These are phyloP conservation scores for Whalleya microplaca DNA, from an alignment of 2,329 filamentous ascomycete genomes.

Conservation along the genomic window DNA sequence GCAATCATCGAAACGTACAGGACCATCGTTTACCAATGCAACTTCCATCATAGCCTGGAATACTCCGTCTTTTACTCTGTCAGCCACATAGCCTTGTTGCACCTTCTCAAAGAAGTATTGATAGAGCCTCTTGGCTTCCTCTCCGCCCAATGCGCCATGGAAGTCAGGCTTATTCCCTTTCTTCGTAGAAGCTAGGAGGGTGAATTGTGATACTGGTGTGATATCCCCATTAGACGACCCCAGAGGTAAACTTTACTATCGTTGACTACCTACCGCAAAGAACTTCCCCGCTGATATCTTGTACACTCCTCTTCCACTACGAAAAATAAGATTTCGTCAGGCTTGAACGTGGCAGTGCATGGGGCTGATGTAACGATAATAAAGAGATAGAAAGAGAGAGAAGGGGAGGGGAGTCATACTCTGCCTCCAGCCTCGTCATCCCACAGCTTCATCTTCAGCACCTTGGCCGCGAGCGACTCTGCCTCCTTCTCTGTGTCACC, in stretches of 20 bases:
- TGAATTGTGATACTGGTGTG: conserved; percentile 92
- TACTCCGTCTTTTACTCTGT: conserved; percentile 88
- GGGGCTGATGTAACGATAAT: conserved; percentile 11
- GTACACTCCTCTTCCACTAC: conserved; percentile 88
- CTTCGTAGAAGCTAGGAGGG: conserved; percentile 87
- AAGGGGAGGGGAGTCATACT: conserved; percentile 48
- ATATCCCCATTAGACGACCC: not conserved
- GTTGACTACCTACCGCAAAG: conserved; percentile 73
- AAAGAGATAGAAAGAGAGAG: conserved; percentile 1
- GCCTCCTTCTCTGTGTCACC: conserved; percentile 90
- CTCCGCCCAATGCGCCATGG: conserved; percentile 79
- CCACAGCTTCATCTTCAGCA: conserved; percentile 91
- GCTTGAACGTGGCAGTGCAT: conserved; percentile 8
- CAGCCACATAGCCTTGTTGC: conserved; percentile 68
- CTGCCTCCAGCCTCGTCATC: conserved; percentile 74
- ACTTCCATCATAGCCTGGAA: conserved; percentile 99
- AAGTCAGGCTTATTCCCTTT: conserved; percentile 97
- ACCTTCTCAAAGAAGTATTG: conserved; percentile 81
- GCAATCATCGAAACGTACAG: conserved; percentile 48
- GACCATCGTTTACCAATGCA: conserved; percentile 83
- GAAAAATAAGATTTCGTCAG: conserved; percentile 23
- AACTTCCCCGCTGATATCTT: conserved; percentile 87
- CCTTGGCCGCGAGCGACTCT: conserved; percentile 79
- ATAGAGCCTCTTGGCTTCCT: conserved; percentile 81
- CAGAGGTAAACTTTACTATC: not conserved